A percentile compares a stretch with the other conserved stretches of the same genome.
These are phyloP conservation scores for Sicyos baderoa DNA, from an alignment of 306 rosid genomes.

Conservation along the genomic window DNA sequence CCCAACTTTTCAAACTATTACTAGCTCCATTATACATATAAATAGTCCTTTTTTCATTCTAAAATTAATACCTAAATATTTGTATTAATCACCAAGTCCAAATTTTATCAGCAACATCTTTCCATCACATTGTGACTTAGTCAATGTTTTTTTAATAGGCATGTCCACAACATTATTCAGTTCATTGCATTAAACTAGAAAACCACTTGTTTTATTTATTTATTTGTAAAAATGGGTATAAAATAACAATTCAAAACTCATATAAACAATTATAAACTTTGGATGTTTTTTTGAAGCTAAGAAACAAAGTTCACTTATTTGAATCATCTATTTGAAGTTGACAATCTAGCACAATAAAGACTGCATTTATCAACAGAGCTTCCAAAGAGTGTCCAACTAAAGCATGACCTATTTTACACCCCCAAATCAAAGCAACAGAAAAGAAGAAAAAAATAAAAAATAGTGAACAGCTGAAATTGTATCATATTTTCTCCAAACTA, in stretches of 20 bases:
- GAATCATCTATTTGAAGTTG: not conserved
- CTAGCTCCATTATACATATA: no score
- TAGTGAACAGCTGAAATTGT: not conserved
- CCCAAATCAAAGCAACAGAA: constrained; percentile 4
- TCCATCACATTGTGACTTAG: no score
- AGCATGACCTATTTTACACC: not conserved
- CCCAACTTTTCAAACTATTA: not conserved
- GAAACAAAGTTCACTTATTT: not conserved
- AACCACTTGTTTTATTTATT: not conserved
- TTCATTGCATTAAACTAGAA: no score
- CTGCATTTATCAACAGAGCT: not conserved
- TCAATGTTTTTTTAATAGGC: no score
- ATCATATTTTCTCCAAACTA: not conserved
- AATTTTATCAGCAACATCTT: no score
- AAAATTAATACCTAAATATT: no score
- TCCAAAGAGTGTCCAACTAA: not conserved
- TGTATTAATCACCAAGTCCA: no score
- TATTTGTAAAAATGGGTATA: no score
- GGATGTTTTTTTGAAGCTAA: not conserved
- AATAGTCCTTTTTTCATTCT: no score
- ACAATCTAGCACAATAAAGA: not conserved
- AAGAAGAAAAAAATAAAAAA: not conserved
- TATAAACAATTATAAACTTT: not conserved
- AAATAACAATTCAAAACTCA: not conserved
- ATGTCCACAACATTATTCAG: no score